phyloP scores from a whole-genome alignment of 1,284 basidiomycete species.

The Rhodotorula sp. region DNA sequence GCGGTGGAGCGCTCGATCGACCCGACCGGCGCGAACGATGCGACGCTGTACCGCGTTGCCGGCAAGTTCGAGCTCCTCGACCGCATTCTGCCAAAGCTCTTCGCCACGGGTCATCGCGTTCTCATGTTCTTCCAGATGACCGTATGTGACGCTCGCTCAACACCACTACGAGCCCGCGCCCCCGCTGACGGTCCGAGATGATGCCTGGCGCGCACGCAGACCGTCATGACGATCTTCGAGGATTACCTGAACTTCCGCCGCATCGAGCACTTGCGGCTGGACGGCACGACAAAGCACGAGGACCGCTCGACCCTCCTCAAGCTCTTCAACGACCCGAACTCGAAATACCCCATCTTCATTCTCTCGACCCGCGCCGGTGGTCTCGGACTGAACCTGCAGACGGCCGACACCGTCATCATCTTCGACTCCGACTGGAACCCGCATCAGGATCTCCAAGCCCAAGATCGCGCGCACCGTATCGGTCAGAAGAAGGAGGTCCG shows the following conservation, averaged over 20 bases:
- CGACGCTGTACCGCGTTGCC: constrained; percentile 73
- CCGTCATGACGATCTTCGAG: constrained; percentile 99
- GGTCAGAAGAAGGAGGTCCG: constrained; percentile 98
- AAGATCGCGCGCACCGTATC: constrained; percentile 68
- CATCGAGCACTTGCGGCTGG: constrained; percentile 89
- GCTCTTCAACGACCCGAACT: constrained; percentile 86
- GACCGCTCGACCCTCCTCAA: constrained; percentile 89
- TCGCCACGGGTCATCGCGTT: constrained; percentile 86
- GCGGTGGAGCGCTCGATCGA: constrained; percentile 92
- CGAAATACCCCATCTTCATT: constrained; percentile 91
- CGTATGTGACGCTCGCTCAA: constrained; percentile 44
- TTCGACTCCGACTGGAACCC: constrained; percentile 74
- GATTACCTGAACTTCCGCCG: constrained; percentile 91
- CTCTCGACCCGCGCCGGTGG: constrained; percentile 96
- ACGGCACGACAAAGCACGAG: constrained; percentile 97
- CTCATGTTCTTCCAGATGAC: constrained; percentile 99
- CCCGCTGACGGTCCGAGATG: constrained; percentile 20
- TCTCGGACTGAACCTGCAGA: constrained; percentile 95
- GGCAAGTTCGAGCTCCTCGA: constrained; percentile 97
- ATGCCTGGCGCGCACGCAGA: constrained; percentile 7
- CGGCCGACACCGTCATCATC: constrained; percentile 98
- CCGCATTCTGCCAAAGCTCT: constrained; percentile 92
- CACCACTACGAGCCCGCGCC: no score
- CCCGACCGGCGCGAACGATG: constrained; percentile 78
- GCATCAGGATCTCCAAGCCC: constrained; percentile 83